phyloP scores from a whole-genome alignment of 2,329 filamentous ascomycete species.

The Orbilia brochopaga region DNA sequence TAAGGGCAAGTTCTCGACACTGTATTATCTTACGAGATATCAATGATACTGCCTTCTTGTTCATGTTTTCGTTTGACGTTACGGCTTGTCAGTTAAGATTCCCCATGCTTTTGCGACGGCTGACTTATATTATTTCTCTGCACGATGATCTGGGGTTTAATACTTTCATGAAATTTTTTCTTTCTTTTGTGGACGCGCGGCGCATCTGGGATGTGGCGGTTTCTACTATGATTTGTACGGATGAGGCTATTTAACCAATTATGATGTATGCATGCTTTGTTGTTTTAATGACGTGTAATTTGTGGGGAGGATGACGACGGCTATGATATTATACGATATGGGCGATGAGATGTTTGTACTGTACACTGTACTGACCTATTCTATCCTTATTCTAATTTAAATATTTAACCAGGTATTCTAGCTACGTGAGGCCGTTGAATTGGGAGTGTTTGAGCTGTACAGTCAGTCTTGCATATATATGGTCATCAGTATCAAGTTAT shows the following conservation, averaged over 20 bases:
- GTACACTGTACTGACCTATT: too few species aligned
- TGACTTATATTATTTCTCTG: neutral
- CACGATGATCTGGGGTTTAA: neutral
- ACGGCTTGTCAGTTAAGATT: neutral
- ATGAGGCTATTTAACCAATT: neutral
- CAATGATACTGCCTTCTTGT: too few species aligned
- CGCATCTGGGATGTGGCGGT: constrained; percentile 12
- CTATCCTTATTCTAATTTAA: too few species aligned
- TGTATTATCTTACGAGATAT: too few species aligned
- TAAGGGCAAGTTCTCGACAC: too few species aligned
- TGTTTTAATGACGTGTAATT: neutral
- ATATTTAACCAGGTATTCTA: too few species aligned
- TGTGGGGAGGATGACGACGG: neutral
- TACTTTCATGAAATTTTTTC: neutral
- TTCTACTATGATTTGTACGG: too few species aligned
- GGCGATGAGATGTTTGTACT: neutral
- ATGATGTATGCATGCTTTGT: neutral
- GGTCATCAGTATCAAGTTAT: too few species aligned
- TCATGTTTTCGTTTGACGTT: too few species aligned
- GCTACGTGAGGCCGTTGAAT: too few species aligned
- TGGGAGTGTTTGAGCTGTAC: too few species aligned
- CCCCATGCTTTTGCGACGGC: neutral
- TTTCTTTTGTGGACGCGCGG: neutral
- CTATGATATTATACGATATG: constrained; percentile 5
- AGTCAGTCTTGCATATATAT: too few species aligned